These are phyloP conservation scores for Carallia pectinifolia DNA, from an alignment of 345 rosid species.

Conservation along the genomic window DNA sequence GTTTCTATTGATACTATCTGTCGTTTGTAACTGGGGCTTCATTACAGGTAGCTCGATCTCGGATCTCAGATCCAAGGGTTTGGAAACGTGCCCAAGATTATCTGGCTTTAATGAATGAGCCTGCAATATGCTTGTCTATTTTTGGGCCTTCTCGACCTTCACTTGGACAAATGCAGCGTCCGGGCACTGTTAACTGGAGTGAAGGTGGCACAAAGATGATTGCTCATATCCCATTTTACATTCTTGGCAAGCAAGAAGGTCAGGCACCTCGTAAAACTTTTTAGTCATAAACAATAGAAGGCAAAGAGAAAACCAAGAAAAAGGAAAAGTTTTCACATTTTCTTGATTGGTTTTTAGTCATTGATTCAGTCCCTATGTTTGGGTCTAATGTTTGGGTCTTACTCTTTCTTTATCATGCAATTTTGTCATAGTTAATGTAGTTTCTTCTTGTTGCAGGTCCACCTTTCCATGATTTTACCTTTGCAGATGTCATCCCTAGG, in stretches of 20 bases:
- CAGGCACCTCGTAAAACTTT: conserved; percentile 9
- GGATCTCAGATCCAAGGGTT: conserved; percentile 77
- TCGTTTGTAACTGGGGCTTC: background rate
- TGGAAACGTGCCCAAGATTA: conserved; percentile 85
- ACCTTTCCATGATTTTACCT: conserved; percentile 82
- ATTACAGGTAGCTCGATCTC: conserved; percentile 78
- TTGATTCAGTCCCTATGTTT: too few species aligned
- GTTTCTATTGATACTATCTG: background rate
- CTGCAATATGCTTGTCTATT: conserved; percentile 70
- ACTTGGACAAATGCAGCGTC: conserved; percentile 40
- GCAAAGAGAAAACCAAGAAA: background rate
- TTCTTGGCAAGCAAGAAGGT: conserved; percentile 87
- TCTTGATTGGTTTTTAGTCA: too few species aligned
- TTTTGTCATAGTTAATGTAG: background rate
- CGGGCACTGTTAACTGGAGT: conserved; percentile 83
- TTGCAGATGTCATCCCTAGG: conserved; percentile 60
- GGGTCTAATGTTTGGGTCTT: too few species aligned
- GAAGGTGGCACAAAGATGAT: conserved; percentile 66
- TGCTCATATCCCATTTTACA: conserved; percentile 77
- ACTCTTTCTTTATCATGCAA: too few species aligned
- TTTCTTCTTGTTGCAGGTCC: conserved; percentile 55
- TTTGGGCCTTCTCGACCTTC: conserved; percentile 71
- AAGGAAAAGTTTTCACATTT: too few species aligned
- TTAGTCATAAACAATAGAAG: background rate
- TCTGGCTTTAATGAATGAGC: conserved; percentile 80